Evolutionary conservation across 192 early-diverging fungal species (phyloP), one percentile per base, ranked within the genome.

Genomic region (Piromyces sp.): DNA sequence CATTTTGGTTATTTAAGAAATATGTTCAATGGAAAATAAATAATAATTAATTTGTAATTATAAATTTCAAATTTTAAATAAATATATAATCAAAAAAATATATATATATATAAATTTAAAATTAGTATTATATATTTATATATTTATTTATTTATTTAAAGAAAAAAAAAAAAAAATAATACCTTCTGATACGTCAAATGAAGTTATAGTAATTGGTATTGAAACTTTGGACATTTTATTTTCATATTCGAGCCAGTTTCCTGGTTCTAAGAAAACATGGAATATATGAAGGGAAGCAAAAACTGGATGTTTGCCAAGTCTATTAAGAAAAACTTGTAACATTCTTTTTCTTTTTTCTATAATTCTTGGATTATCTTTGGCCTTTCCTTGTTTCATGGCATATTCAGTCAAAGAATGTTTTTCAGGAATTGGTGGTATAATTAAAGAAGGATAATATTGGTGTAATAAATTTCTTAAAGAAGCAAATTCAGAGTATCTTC

Each of bases 401-500:
- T 84, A 90, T 82, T 87, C 91, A 87, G 93, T 88, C 80, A 99
- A 84, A 29, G 95, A 92, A 88, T 99, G 97, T 87, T 99, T 99
- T 82, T 97, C 96, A 28, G 97, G 97, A 83, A 99, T 97, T 29
- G 97, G 97, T 12, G 96, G 96, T 15, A 98, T 91, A 79, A 97
- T 93, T 68, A 94, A 84, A 1, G 93, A 94, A 12, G 96, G 96
- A 85, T 98, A 94, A 80, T 96, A 88, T 42, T 91, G 88, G 28
- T 87, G 87, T 80, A 99, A 88, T 17, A 92, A 85, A 79, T 89
- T 93, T 81, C 96, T 88, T 78, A 99, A 88, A 5, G 95, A 92
- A 85, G 97, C 97, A 83, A 99, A 99, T 86, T 99, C 97, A 80
- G 95, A 96, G 86, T 99, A 99, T 37, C 97, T 91, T 79, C 94